Base-by-base conservation (phyloP, 2,329 filamentous ascomycete species). In the Colletotrichum spinosum region DNA sequence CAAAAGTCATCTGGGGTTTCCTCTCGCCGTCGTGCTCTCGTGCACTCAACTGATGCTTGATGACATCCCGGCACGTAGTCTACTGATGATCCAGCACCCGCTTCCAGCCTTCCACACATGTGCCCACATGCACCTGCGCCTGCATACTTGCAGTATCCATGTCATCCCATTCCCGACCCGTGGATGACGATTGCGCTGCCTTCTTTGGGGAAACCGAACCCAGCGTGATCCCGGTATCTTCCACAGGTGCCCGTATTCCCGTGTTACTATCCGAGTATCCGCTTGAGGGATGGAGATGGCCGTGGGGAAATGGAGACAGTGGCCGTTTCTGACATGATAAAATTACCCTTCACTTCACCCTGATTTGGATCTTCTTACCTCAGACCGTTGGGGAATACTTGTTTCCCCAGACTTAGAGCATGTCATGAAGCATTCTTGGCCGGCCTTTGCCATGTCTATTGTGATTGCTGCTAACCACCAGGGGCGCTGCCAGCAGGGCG, bases 121-220 rank as follows among this genome's bases (percentile, higher is more conserved):
- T 49, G 45, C n/a, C 55, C 60, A 56, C 60, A 55, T 55, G 52
- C 52, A 33, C 35, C 37, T 34, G 25, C 39, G 44, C 17, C 38
- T n/a, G 15, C 39, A 49, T 42, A 33, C 53, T 17, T 25, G 25
- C 25, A 25, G 25, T 38, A 60, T 60, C 38, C 61, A 60, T 50
- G 61, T 50, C 37, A 41, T 44, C 11, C 39, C n/a, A 35, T 13
- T 13, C 25, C 15, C 10, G 38, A 39, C 55, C 51, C 52, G 52
- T 51, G 25, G 42, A 65, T 65, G 62, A 62, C 48, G 58, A 65
- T 62, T 57, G 37, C 57, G 17, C 56, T 65, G 61, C 50, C 42
- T 34, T 33, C 34, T 39, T 56, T 55, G 62, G 62, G 62, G 41
- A 53, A 62, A 33, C 44, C 37, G 48, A 58, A 54, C 46, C 46